Evolutionary conservation across 805 yeast genomes (phyloP).

Genomic region (Starmerella davenportii): DNA sequence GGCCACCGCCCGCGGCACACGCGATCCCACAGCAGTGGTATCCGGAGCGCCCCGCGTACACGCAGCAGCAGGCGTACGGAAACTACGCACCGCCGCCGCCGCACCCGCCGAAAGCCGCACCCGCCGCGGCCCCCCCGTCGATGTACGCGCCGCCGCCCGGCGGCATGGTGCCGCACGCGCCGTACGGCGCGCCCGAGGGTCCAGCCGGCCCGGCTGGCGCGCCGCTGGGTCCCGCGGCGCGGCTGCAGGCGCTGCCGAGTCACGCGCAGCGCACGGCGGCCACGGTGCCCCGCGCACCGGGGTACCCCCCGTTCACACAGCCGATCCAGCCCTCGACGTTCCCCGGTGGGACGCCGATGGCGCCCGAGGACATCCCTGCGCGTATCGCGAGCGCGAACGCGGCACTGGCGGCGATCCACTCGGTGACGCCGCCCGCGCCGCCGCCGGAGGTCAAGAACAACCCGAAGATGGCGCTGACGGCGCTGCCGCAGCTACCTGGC

Average conservation of each 20-base stretch:
- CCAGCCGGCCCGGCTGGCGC: neutral
- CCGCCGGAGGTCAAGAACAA: slow-evolving; percentile 11
- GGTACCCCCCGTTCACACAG: neutral
- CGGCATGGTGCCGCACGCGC: too few relatives aligned
- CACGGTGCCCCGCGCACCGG: neutral
- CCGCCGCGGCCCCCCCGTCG: too few relatives aligned
- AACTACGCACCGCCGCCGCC: too few relatives aligned
- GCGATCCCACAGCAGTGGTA: slow-evolving; percentile 1
- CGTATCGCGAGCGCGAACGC: slow-evolving; percentile 16
- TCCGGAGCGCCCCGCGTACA: neutral
- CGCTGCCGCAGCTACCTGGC: slow-evolving; percentile 16
- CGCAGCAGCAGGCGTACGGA: slow-evolving; percentile 1
- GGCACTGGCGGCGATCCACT: slow-evolving; percentile 15
- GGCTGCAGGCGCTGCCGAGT: neutral
- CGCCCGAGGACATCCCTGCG: slow-evolving; percentile 3
- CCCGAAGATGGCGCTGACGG: slow-evolving; percentile 11
- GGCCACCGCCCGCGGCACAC: too few relatives aligned
- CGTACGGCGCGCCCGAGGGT: neutral
- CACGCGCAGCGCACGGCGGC: neutral
- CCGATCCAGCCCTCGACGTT: neutral
- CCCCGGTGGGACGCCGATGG: neutral
- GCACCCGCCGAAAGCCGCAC: too few relatives aligned
- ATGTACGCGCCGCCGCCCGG: too few relatives aligned
- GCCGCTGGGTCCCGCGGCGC: neutral
- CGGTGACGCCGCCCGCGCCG: slow-evolving; percentile 12